Base-by-base conservation (phyloP, 2,329 filamentous ascomycete species). In the Macrophomina tecta region DNA sequence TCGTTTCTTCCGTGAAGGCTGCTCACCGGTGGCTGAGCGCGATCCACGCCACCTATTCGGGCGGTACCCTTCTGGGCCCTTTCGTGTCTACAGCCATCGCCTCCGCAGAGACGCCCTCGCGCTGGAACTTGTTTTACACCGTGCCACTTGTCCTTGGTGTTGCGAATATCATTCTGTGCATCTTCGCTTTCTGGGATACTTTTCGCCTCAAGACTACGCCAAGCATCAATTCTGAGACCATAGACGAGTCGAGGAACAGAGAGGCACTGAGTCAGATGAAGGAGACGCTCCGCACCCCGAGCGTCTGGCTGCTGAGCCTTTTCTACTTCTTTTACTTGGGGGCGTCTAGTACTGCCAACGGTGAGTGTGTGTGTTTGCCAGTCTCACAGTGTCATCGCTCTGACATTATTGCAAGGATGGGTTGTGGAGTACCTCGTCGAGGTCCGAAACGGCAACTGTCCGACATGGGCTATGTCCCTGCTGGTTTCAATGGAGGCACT, bases 301-400 rank as follows among this genome's bases (percentile, higher is more conserved):
- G 80, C 3, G 77, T 90, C 3, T 90, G 87, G 85, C 73, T 88
- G 0, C 72, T 90, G 2, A 87, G 86, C 58, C 64, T 88, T 1
- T 90, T 88, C 74, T 90, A 86, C 77, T 90, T 90, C 76, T 89
- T 89, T 73, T 85, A 86, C 62, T 78, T 90, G 0, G 88, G 88
- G 0, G 83, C 82, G 0, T 74, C 72, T 1, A 82, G 88, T 2
- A 90, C 87, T 0, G 84, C 86, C 11, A 81, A 81, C 28, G 56
- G 56, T 60, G n/a, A 56, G 52, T 45, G 7, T 16, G 7, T 16
- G 36, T 16, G 18, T n/a, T 36, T 7, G 75, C 18, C 36, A 38
- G 16, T 7, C 9, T 36, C 42, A 40, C 14, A 23, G 23, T 1
- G 23, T 23, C 23, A 23, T 23, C 23, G 23, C 23, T 23, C 23